Base-by-base conservation (phyloP, 345 rosid genomes). In the Pseudoturritis turrita region DNA sequence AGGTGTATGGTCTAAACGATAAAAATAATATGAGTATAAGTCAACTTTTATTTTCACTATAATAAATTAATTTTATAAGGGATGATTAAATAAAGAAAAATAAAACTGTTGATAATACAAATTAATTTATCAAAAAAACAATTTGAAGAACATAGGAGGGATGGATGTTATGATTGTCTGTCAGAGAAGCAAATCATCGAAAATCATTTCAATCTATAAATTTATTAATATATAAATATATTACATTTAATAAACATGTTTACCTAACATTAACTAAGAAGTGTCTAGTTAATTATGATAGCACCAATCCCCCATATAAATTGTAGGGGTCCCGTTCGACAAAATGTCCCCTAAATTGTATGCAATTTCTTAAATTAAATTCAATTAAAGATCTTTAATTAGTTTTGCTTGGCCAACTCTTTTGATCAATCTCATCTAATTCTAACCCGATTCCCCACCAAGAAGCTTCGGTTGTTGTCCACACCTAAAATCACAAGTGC, bases 281-380 rank as follows among this genome's bases (percentile, higher is more conserved):
- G 21, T 62, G 72, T 52, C 43, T 75, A 64, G 57, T 31, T 52
- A 68, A 51, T 76, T 80, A 44, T 65, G 52, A 37, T 70, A 80
- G 78, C 73, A 57, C 62, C 74, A 78, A 46, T 71, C 77, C 23
- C 37, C 77, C 41, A 73, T 72, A 61, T 15, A 41, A 36, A 33
- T 74, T 91, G 88, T 82, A 54, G 60, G 64, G 88, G 66, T 72
- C 54, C 54, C 53, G 18, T 66, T 40, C 75, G 92, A 89, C 98
- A 85, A 74, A 59, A 64, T 92, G 96, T 89, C 73, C 83, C 92
- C 90, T 81, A 70, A 68, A 83, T 81, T 81, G 89, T 68, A 84
- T 76, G 80, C 93, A 87, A 18, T 18, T 51, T 46, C 14, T 29
- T 10, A 21, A 52, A 50, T 26, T 53, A 36, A 53, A 45, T 53